phyloP scores from a whole-genome alignment of 148 eudicot genomes.

The Spergularia marina region DNA sequence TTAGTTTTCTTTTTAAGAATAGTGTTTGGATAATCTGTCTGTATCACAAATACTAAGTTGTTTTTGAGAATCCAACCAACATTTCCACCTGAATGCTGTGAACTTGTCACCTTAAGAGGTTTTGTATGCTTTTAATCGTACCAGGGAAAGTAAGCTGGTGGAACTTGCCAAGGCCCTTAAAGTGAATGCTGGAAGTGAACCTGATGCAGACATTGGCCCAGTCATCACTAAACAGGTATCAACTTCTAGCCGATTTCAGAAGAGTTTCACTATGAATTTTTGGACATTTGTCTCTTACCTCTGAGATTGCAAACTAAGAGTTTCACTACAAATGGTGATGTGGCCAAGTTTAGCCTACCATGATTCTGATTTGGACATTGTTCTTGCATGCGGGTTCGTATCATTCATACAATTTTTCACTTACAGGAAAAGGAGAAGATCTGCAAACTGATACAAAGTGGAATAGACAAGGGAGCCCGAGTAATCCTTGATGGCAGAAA shows the following conservation, averaged over 20 bases:
- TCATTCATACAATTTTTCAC: background rate
- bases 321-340: no score
- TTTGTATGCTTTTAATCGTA: constrained; percentile 13
- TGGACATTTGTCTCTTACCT: no score
- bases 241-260: background rate
- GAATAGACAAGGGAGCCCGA: constrained; percentile 56
- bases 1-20: background rate
- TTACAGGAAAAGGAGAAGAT: constrained; percentile 60
- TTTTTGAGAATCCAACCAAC: background rate
- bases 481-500: constrained; percentile 66
- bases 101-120: background rate
- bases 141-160: constrained; percentile 57
- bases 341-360: no score
- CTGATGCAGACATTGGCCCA: constrained; percentile 66
- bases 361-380: no score
- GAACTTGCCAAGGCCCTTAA: constrained; percentile 49
- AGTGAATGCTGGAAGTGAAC: constrained; percentile 65
- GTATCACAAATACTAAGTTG: background rate
- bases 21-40: background rate
- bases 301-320: no score
- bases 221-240: constrained; percentile 55
- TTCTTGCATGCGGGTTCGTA: background rate
- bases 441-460: constrained; percentile 45
- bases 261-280: no score
- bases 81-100: background rate